These are phyloP conservation scores for Benincasa hispida DNA, from an alignment of 306 rosid genomes.

Conservation along the genomic window DNA sequence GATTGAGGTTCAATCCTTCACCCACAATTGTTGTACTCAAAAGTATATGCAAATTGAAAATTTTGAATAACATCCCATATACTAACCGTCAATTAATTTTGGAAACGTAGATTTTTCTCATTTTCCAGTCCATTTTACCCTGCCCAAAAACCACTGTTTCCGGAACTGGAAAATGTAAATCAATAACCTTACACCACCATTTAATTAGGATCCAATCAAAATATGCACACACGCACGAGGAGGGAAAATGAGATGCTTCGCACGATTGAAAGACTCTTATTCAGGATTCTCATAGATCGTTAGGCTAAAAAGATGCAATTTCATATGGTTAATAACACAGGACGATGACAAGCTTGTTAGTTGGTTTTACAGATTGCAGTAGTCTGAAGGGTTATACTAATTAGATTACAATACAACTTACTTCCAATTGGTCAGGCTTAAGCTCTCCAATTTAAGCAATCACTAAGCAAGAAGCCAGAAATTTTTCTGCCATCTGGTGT, in stretches of 20 bases:
- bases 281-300: not conserved
- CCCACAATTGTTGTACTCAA: too few relatives aligned
- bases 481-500: slow-evolving; percentile 92
- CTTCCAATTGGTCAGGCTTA: not conserved
- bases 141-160: not conserved
- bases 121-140: not conserved
- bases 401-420: slow-evolving; percentile 4
- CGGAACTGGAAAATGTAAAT: not conserved
- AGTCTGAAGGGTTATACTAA: not conserved
- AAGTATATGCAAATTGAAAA: not conserved
- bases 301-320: not conserved
- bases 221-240: not conserved
- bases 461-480: slow-evolving; percentile 91
- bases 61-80: not conserved
- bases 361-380: not conserved
- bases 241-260: not conserved
- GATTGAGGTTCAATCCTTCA: too few relatives aligned
- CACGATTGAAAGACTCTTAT: not conserved
- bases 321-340: not conserved
- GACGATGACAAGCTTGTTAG: not conserved
- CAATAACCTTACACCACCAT: not conserved
- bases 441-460: not conserved
- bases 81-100: not conserved
- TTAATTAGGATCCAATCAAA: not conserved
- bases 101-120: not conserved